These are phyloP conservation scores for Sugiyamaella japonica DNA, from an alignment of 1,139 yeast species.

Conservation along the genomic window DNA sequence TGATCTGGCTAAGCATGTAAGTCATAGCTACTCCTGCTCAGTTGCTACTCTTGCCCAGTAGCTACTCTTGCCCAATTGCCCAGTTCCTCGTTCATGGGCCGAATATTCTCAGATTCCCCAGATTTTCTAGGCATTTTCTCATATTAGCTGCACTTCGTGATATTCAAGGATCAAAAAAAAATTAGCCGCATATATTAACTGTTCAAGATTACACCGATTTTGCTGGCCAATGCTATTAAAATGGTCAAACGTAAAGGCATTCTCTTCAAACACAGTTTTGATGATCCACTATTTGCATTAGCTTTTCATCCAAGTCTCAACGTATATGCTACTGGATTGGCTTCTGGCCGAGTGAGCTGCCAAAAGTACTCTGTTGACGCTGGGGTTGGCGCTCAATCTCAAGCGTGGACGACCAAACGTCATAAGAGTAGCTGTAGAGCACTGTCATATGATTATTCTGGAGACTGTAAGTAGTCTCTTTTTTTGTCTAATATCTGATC, in stretches of 20 bases:
- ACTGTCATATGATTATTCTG: constrained; percentile 64
- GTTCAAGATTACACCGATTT: too few species aligned
- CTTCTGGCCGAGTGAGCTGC: constrained; percentile 67
- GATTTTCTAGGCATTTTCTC: too few species aligned
- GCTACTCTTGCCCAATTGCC: too few species aligned
- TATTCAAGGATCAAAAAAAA: background rate
- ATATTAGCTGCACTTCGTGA: too few species aligned
- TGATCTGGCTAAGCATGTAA: too few species aligned
- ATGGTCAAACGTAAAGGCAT: constrained; percentile 18
- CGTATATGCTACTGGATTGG: constrained; percentile 67
- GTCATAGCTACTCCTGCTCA: too few species aligned
- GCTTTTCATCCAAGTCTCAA: constrained; percentile 79
- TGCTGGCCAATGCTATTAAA: background rate
- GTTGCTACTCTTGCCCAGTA: too few species aligned
- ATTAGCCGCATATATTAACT: constrained; percentile 8
- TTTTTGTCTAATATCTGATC: background rate
- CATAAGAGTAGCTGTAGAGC: constrained; percentile 89
- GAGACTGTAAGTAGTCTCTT: constrained; percentile 45
- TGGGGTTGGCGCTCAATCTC: constrained; percentile 41
- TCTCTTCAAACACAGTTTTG: constrained; percentile 32
- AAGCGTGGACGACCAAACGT: constrained; percentile 77
- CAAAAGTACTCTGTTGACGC: constrained; percentile 43
- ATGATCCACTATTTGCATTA: constrained; percentile 65
- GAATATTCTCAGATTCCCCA: too few species aligned
- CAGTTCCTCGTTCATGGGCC: too few species aligned